Base-by-base conservation (phyloP, 2,329 filamentous ascomycete species). In the Phialophora macrospora region DNA sequence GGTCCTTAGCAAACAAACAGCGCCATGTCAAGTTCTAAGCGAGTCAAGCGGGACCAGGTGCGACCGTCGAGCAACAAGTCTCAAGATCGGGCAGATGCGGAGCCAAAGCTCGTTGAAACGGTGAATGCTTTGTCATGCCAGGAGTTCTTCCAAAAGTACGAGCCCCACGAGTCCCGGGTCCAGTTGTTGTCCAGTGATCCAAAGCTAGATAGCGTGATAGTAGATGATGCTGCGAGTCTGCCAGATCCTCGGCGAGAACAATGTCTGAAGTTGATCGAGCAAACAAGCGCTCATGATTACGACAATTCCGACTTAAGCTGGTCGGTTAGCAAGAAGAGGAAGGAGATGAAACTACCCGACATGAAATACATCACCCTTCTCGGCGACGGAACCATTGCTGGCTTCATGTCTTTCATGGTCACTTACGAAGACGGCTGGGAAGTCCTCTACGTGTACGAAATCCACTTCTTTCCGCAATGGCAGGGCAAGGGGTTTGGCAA, bases 401-500 rank as follows among this genome's bases (percentile, higher is more conserved):
- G 79, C 1, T 83, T 86, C 70, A 71, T 83, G 17, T 85, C 83
- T 4, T 85, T 85, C 73, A 84, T 85, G 82, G 75, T 85, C 65
- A 84, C 82, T n/a, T 80, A 84, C 62, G 84, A 86, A 69, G 83
- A 85, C 62, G 78, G 77, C 4, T 74, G 80, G 22, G 80, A 85
- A 12, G 86, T 88, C 5, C 66, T 87, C n/a, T 89, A 88, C 73
- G 82, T 87, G 70, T 89, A 88, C 75, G 87, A 89, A 74, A 80
- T 89, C 12, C 87, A 88, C 70, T 77, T 88, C 7, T 71, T 74
- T 1, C 74, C 79, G 0, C 56, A 58, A 2, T 73, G 81, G 4
- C 81, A 84, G 49, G 79, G 81, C 7, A 76, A 73, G n/a, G 84
- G 85, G 0, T 65, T 88, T 2, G 87, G 86, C 1, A 76, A 71